phyloP scores from a whole-genome alignment of 1,284 basidiomycete species.

The Microstroma glucosiphilum region DNA sequence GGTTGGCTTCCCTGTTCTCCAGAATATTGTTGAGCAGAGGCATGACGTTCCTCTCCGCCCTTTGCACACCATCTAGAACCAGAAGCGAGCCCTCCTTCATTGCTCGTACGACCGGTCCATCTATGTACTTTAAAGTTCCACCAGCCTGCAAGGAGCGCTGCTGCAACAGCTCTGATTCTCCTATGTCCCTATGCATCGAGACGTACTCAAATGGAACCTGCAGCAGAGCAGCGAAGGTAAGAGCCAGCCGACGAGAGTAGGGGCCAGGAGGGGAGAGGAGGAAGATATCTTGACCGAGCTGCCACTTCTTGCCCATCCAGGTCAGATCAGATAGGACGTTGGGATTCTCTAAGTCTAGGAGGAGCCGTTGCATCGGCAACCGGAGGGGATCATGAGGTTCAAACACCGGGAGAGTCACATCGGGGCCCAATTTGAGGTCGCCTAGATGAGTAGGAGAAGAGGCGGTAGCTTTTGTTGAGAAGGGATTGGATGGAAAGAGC shows the following conservation, averaged over 20 bases:
- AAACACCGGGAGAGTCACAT: constrained; percentile 44
- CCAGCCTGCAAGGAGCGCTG: constrained; percentile 42
- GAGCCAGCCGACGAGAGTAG: constrained; percentile 49
- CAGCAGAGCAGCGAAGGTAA: constrained; percentile 50
- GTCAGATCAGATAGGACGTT: constrained; percentile 46
- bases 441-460: constrained; percentile 21
- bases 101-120: constrained; percentile 50
- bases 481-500: constrained; percentile 12
- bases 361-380: constrained; percentile 35
- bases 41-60: constrained; percentile 48
- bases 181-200: constrained; percentile 51
- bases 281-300: constrained; percentile 47
- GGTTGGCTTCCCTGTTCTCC: constrained; percentile 49
- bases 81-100: constrained; percentile 51
- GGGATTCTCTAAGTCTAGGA: constrained; percentile 43
- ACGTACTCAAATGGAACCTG: constrained; percentile 50
- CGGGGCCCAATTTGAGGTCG: constrained; percentile 40
- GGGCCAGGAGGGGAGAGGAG: constrained; percentile 49
- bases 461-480: constrained; percentile 5
- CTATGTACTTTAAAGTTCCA: constrained; percentile 47
- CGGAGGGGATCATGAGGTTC: constrained; percentile 30
- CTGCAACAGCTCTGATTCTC: constrained; percentile 52
- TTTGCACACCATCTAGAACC: constrained; percentile 51
- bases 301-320: constrained; percentile 48
- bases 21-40: constrained; percentile 52